phyloP scores from a whole-genome alignment of 2,329 filamentous ascomycete genomes.

The Paracoccidioides brasiliensis region DNA sequence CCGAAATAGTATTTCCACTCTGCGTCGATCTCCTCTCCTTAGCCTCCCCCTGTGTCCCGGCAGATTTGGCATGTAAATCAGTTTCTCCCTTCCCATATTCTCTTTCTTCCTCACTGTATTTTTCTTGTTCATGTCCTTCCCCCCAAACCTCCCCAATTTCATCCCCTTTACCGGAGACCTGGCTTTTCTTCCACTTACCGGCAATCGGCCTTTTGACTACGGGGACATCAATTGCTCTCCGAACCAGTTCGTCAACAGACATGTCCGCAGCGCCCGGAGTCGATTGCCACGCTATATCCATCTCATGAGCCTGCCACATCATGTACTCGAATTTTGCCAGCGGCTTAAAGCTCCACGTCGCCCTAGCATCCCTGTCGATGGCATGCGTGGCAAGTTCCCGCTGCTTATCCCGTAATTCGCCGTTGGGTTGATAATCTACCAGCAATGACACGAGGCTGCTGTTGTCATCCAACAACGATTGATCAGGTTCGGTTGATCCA shows the following conservation, averaged over 20 bases:
- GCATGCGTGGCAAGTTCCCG: slow-evolving; percentile 16
- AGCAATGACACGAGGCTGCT: slow-evolving; percentile 11
- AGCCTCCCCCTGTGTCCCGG: background rate
- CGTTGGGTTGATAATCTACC: slow-evolving; percentile 10
- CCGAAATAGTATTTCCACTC: background rate
- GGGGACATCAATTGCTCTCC: slow-evolving; percentile 24
- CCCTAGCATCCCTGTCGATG: slow-evolving; percentile 19
- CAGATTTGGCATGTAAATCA: background rate
- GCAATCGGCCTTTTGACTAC: background rate
- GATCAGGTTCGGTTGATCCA: background rate
- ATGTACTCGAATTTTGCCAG: slow-evolving; percentile 18
- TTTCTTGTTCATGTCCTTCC: slow-evolving; percentile 43
- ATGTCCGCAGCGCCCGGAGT: background rate
- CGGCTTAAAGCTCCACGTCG: slow-evolving; percentile 15
- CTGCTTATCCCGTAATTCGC: slow-evolving; percentile 18
- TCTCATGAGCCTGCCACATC: slow-evolving; percentile 22
- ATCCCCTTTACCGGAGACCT: too few relatives aligned
- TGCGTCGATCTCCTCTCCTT: too few relatives aligned
- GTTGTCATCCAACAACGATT: background rate
- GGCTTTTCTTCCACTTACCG: background rate
- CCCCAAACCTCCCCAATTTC: slow-evolving; percentile 53
- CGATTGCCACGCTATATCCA: slow-evolving; percentile 22
- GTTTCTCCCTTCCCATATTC: background rate
- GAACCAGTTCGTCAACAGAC: slow-evolving; percentile 11
- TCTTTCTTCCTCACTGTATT: background rate